Base-by-base conservation (phyloP, 176 grass and related monocot genomes). In the Carex myosuroides region DNA sequence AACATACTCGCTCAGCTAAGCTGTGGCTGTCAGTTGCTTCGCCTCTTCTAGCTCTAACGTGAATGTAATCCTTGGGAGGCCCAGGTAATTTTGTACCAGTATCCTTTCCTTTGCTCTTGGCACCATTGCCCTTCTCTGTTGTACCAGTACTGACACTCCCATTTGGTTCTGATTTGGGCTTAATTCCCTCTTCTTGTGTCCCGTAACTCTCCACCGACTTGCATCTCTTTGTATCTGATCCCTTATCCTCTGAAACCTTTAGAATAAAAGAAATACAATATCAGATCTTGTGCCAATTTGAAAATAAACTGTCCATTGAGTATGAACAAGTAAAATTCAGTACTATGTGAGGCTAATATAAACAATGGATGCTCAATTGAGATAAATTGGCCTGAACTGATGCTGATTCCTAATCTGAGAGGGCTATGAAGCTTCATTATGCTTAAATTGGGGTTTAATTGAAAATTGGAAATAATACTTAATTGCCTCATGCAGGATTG, bases 1-100 rank as follows among this genome's bases (percentile, higher is more conserved):
- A 87, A 1, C 21, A 64, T 99, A 99, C 97, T 87, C 97, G 88
- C 91, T 99, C 97, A 7, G 97, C 93, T 26, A 99, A 89, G 88
- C 97, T 99, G 67, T 99, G 97, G 85, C 90, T 99, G 79, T 99
- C 97, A 35, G 97, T 99, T 12, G 97, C 97, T 88, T 99, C 92
- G 12, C 97, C 97, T 82, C 97, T 92, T 87, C 97, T 78, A 10
- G 93, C 93, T 80, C 97, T 89, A 80, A 99, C 97, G 84, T 99
- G 97, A 74, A 99, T 99, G 77, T 92, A 99, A 83, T 99, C 97
- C 73, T 91, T 94, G 3, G 84, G 93, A 35, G 93, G 90, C 75
- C 95, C 96, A 0, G 80, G 62, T 10, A 17, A 22, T 66, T 93
- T 93, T 1, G 89, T 75, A 1, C 70, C 30, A 81, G 72, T 84